phyloP scores from a whole-genome alignment of 148 eudicot genomes.

The Amaranthus palmeri region DNA sequence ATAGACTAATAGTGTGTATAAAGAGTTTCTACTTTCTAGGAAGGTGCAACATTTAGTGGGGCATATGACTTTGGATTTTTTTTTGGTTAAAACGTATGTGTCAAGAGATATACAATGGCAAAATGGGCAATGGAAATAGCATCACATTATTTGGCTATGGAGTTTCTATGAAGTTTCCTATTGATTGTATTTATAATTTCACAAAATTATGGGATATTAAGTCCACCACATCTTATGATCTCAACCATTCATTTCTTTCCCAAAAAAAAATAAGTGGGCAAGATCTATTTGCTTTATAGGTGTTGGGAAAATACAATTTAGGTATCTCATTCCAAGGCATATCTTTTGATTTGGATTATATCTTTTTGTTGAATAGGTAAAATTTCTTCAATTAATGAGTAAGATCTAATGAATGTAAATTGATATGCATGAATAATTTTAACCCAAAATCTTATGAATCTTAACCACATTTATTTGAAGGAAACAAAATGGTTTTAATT shows the following conservation, averaged over 20 bases:
- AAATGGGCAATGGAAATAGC: constrained; percentile 9
- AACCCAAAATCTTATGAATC: no score
- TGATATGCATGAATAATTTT: no score
- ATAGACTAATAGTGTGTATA: neutral
- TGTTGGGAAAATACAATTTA: neutral
- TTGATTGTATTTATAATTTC: neutral
- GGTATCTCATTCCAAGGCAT: neutral
- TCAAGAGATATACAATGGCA: constrained; percentile 9
- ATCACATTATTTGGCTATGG: constrained; percentile 8
- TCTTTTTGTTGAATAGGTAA: no score
- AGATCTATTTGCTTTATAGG: neutral
- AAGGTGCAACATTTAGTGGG: constrained; percentile 34
- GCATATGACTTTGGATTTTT: neutral
- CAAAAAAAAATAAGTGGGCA: neutral
- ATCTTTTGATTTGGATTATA: neutral
- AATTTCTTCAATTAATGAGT: neutral
- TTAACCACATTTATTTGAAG: no score
- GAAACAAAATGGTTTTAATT: no score
- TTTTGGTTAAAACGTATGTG: constrained; percentile 22
- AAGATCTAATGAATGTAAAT: neutral
- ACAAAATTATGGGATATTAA: neutral
- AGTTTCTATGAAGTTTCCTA: constrained; percentile 46
- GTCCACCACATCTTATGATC: neutral
- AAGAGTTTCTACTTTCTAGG: constrained; percentile 31
- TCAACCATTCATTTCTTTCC: constrained; percentile 16